phyloP scores from a whole-genome alignment of 2,329 filamentous ascomycete species.

The Mollisiaceae sp. region DNA sequence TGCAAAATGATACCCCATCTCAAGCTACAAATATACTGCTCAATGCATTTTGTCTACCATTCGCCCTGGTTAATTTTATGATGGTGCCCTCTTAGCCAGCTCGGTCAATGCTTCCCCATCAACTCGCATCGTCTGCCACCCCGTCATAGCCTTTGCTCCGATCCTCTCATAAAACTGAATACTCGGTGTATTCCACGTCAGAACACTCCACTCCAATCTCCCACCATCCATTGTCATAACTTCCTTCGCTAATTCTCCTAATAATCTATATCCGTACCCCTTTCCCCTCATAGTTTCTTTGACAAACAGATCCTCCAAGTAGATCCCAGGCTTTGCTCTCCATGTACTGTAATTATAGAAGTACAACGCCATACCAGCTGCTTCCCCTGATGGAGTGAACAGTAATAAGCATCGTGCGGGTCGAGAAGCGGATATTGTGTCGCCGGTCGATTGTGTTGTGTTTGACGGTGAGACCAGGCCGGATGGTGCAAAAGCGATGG shows the following conservation, averaged over 20 bases:
- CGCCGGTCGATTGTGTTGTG: conserved; percentile 37
- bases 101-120: conserved; percentile 68
- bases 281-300: conserved; percentile 69
- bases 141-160: conserved; percentile 69
- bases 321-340: conserved; percentile 85
- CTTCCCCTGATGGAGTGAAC: conserved; percentile 51
- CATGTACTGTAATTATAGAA: conserved; percentile 98
- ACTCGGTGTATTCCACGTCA: conserved; percentile 92
- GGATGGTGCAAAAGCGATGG: conserved; percentile 75
- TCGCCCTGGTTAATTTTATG: conserved; percentile 10
- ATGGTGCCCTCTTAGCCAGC: conserved; percentile 49
- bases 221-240: conserved; percentile 73
- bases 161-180: conserved; percentile 81
- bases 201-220: conserved; percentile 85
- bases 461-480: conserved; percentile 44
- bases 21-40: background rate
- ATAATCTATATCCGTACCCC: conserved; percentile 79
- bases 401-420: conserved; percentile 80
- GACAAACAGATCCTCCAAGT: conserved; percentile 93
- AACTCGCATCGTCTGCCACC: conserved; percentile 78
- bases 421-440: conserved; percentile 58
- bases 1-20: background rate
- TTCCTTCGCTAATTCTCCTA: conserved; percentile 80
- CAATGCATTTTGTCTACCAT: conserved; percentile 10
- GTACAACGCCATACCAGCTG: conserved; percentile 83